These are phyloP conservation scores for Setaria italica DNA, from an alignment of 202 grass and related monocot genomes.

Conservation along the genomic window DNA sequence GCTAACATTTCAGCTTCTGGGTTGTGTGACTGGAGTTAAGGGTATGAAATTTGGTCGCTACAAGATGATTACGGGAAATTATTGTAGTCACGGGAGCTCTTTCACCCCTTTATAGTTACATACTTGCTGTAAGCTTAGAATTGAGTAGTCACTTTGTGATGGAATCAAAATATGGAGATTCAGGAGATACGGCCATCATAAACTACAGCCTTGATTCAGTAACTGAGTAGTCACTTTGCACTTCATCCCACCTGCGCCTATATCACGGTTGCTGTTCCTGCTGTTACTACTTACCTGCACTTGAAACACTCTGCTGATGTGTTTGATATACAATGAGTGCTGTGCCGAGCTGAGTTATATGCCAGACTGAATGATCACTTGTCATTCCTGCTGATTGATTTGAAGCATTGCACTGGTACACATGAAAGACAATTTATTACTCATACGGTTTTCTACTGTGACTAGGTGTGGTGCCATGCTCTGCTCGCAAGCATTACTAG, in stretches of 20 bases:
- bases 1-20: neutral
- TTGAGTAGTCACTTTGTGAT: neutral
- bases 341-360: too few relatives aligned
- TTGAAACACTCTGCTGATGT: too few relatives aligned
- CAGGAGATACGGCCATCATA: neutral
- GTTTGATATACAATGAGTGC: too few relatives aligned
- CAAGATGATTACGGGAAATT: neutral
- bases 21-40: neutral
- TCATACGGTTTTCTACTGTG: too few relatives aligned
- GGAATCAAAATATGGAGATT: neutral
- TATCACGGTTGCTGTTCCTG: neutral
- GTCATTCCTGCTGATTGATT: too few relatives aligned
- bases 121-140: neutral
- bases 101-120: neutral
- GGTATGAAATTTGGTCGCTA: neutral
- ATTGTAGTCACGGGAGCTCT: neutral
- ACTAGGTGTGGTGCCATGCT: too few relatives aligned
- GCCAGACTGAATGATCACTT: too few relatives aligned
- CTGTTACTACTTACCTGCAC: too few relatives aligned
- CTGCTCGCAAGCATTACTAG: too few relatives aligned
- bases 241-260: neutral
- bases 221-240: neutral
- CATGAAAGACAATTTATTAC: too few relatives aligned
- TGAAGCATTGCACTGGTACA: too few relatives aligned
- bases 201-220: neutral